phyloP scores from a whole-genome alignment of 345 rosid species.

The Diplotaxis tenuifolia region DNA sequence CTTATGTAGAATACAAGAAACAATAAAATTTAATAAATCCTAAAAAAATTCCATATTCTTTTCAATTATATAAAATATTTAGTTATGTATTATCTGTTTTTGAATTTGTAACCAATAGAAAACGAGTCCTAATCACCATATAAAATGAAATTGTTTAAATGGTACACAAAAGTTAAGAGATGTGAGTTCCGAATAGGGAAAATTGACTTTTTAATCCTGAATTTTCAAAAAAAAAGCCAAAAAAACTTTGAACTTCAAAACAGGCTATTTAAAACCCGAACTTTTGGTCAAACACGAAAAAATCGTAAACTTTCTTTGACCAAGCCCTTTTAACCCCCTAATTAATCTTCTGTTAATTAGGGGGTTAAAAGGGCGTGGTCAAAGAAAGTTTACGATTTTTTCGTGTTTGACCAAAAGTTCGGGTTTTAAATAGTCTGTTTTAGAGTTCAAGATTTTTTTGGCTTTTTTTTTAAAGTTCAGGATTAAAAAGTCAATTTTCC shows the following conservation, averaged over 20 bases:
- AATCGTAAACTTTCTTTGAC: neutral
- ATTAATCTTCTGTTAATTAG: neutral
- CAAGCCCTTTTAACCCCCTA: neutral
- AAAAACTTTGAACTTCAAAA: no score
- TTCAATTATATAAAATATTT: no score
- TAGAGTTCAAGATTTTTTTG: neutral
- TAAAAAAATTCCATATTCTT: no score
- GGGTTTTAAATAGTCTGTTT: neutral
- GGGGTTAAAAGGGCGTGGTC: neutral
- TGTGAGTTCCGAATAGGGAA: no score
- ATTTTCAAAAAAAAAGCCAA: neutral
- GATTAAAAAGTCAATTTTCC: neutral
- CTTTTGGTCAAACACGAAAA: neutral
- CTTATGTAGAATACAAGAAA: no score
- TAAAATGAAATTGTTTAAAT: no score
- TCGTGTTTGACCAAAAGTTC: neutral
- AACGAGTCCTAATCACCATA: no score
- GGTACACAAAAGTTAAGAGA: no score
- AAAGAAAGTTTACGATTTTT: neutral
- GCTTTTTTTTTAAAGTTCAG: neutral
- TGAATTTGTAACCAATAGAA: no score
- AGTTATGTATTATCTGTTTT: no score
- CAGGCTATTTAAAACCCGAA: neutral
- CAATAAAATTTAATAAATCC: no score
- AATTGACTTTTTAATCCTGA: no score